These are phyloP conservation scores for Zizania palustris DNA, from an alignment of 202 grass and related monocot species.

Conservation along the genomic window DNA sequence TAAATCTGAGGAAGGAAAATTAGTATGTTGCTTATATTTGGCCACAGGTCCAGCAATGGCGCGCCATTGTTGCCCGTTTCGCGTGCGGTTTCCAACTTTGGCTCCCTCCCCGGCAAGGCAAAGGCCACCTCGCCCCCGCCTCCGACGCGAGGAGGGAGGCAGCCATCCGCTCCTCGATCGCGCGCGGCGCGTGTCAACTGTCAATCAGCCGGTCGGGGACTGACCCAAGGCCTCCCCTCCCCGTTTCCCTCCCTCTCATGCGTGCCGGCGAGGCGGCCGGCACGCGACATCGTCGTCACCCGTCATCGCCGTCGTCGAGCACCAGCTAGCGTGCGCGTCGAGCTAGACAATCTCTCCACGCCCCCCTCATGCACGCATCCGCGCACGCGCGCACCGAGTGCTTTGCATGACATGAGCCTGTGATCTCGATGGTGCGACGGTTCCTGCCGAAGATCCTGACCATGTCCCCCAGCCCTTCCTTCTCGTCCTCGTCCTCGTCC, in stretches of 20 bases:
- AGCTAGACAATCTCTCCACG: not conserved
- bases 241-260: not conserved
- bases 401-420: conserved; percentile 20
- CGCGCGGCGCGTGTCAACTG: no score
- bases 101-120: conserved; percentile 18
- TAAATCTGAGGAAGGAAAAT: not conserved
- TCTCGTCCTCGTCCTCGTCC: not conserved
- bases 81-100: conserved; percentile 30
- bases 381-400: no score
- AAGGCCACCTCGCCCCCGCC: not conserved
- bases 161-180: not conserved
- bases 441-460: conserved; percentile 32
- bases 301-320: not conserved
- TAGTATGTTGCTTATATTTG: conserved; percentile 47
- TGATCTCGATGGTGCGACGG: conserved; percentile 33
- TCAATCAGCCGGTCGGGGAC: not conserved
- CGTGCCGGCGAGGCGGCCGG: conserved; percentile 39
- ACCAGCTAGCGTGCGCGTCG: not conserved
- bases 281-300: conserved; percentile 15
- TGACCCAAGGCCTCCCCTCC: conserved; percentile 20
- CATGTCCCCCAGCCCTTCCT: conserved; percentile 37
- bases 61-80: conserved; percentile 2
- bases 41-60: conserved; percentile 13
- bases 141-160: not conserved
- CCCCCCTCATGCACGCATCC: no score